Base-by-base conservation (phyloP, 108 stramenopile genomes). In the Skeletonema grethae region DNA sequence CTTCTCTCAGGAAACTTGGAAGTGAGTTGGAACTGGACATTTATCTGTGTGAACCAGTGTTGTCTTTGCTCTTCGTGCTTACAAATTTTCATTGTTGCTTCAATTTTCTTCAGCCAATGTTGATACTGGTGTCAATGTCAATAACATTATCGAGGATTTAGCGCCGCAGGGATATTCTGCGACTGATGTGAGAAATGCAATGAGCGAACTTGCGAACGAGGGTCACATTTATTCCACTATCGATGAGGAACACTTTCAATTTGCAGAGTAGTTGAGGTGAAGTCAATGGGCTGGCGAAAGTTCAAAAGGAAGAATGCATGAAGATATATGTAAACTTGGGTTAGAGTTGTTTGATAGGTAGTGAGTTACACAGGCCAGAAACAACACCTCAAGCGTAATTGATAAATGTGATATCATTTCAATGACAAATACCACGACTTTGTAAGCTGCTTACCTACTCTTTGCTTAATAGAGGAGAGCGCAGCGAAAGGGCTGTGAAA, bases 181-280 rank as follows among this genome's bases (percentile, higher is more conserved):
- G 64, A 25, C 36, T 18, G 89, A 87, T 15, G 76, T 95, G 60
- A 81, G 79, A 56, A 57, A 70, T 10, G 79, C 70, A 13, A 76
- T 91, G 45, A 73, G 82, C 12, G 2, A 74, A 30, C 77, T 95
- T 9, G 84, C 87, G 8, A 78, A 79, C 34, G 92, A 95, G 35
- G 94, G 94, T 20, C 67, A 80, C 18, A 84, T 95, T 55, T 95
- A 95, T 72, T 90, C 92, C 2, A 93, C 92, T 1, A 77, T 87
- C 45, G 84, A 88, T 59, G 92, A 95, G 28, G 56, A 84, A n/a
- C 84, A 88, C 57, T 91, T 80, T 70, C 84, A 76, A 63, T 69
- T 70, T 43, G 78, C 85, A 16, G 61, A 69, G 31, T 46, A 65
- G 1, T 28, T 1, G 31, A 68, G 31, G 13, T 28, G 61, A 31